Evolutionary conservation across 1,284 basidiomycete species (phyloP).

Genomic region (Laetiporus sulphureus): DNA sequence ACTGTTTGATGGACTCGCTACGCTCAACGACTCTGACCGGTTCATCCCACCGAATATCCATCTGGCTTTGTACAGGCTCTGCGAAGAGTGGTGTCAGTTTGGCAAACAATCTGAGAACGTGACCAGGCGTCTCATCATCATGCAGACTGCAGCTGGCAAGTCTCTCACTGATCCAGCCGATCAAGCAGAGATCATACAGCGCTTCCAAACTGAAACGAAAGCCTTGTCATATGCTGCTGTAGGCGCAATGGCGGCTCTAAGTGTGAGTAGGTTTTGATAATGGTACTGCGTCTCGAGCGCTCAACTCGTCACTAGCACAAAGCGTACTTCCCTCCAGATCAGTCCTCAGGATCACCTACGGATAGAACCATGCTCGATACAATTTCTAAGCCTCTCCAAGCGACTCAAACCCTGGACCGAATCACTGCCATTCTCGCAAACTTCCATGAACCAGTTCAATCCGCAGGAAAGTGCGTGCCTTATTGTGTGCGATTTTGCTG

Average conservation of each 20-base stretch:
- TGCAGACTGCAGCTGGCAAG: constrained; percentile 66
- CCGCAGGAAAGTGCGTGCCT: constrained; percentile 53
- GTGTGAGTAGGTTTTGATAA: constrained; percentile 44
- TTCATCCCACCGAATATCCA: constrained; percentile 77
- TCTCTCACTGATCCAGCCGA: constrained; percentile 41
- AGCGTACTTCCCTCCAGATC: constrained; percentile 64
- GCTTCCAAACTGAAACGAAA: constrained; percentile 69
- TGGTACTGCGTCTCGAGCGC: not conserved
- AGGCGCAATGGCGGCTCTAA: constrained; percentile 81
- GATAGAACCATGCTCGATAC: constrained; percentile 43
- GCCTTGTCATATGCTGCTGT: constrained; percentile 73
- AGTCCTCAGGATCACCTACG: constrained; percentile 52
- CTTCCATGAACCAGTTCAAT: constrained; percentile 41
- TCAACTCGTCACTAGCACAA: constrained; percentile 44
- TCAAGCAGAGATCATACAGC: constrained; percentile 51
- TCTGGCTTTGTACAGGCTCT: constrained; percentile 77
- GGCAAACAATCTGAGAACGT: constrained; percentile 72
- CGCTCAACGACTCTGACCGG: constrained; percentile 67
- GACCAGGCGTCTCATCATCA: constrained; percentile 68
- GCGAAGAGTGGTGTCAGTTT: constrained; percentile 92
- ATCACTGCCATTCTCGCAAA: constrained; percentile 63
- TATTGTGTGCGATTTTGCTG: constrained; percentile 4
- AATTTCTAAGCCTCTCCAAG: constrained; percentile 46
- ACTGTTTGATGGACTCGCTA: constrained; percentile 74
- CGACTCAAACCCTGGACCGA: constrained; percentile 51